A percentile compares a stretch with the other conserved stretches of the same genome.
Evolutionary conservation across 75 land plant species (phyloP).

Genomic region (Picea sitchensis): DNA sequence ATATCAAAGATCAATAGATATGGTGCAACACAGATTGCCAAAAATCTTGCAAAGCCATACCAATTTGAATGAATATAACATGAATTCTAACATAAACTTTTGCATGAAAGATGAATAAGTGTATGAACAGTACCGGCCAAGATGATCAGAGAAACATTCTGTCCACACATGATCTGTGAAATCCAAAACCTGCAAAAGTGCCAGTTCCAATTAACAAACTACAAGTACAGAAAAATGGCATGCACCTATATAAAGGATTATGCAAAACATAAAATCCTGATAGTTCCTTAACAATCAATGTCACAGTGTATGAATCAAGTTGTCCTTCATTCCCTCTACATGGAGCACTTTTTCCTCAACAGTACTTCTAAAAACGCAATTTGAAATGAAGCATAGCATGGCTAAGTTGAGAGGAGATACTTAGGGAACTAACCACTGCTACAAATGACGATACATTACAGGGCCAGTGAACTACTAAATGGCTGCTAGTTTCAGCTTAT

Average conservation of each 20-base stretch:
- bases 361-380: no score
- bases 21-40: background rate
- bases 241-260: background rate
- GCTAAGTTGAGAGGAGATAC: no score
- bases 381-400: no score
- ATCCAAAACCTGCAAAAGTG: slow-evolving; percentile 63
- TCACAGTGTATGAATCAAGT: no score
- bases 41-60: background rate
- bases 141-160: slow-evolving; percentile 72
- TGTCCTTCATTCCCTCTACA: no score
- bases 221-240: background rate
- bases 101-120: background rate
- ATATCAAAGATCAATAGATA: background rate
- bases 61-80: background rate
- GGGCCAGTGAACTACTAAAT: no score
- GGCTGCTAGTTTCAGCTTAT: no score
- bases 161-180: slow-evolving; percentile 99
- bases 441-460: no score
- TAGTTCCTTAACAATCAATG: background rate
- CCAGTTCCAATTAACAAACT: background rate
- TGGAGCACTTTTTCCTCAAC: no score
- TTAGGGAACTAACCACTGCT: no score
- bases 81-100: background rate
- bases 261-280: background rate
- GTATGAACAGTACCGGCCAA: slow-evolving; percentile 46